Evolutionary conservation across 148 eudicot genomes (phyloP).

Genomic region (Fagopyrum tataricum): DNA sequence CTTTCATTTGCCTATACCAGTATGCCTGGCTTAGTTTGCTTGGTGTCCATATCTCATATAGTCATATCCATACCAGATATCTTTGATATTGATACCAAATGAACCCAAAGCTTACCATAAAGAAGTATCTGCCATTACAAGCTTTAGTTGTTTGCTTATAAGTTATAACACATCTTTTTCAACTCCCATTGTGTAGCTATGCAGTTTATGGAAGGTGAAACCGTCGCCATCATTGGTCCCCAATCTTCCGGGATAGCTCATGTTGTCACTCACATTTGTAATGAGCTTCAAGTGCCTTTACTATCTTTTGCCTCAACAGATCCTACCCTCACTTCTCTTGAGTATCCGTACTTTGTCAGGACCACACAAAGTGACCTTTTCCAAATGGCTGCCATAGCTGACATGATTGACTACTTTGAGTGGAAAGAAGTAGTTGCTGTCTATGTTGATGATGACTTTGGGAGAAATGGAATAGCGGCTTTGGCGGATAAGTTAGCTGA

Average conservation of each 20-base stretch:
- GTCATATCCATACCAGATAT: neutral
- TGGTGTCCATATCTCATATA: too few species aligned
- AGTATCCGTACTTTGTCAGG: conserved; percentile 44
- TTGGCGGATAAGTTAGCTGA: conserved; percentile 37
- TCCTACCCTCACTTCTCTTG: conserved; percentile 51
- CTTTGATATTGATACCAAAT: neutral
- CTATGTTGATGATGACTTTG: conserved; percentile 52
- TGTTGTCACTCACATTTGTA: conserved; percentile 34
- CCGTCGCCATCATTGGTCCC: conserved; percentile 65
- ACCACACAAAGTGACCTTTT: conserved; percentile 43
- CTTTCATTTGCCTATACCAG: too few species aligned
- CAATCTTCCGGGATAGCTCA: conserved; percentile 57
- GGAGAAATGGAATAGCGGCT: conserved; percentile 54
- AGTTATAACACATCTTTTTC: neutral
- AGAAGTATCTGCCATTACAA: neutral
- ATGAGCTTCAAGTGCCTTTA: conserved; percentile 57
- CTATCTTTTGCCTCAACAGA: conserved; percentile 60
- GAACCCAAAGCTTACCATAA: too few species aligned
- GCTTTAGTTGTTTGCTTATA: neutral
- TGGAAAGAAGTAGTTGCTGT: conserved; percentile 54
- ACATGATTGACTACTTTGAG: conserved; percentile 38
- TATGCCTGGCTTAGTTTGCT: too few species aligned
- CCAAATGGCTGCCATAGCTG: conserved; percentile 66
- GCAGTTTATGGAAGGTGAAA: conserved; percentile 49
- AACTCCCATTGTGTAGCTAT: conserved; percentile 34